Evolutionary conservation across 768 basidiomycete species (phyloP).

Genomic region (Boletus pseudopeckii): DNA sequence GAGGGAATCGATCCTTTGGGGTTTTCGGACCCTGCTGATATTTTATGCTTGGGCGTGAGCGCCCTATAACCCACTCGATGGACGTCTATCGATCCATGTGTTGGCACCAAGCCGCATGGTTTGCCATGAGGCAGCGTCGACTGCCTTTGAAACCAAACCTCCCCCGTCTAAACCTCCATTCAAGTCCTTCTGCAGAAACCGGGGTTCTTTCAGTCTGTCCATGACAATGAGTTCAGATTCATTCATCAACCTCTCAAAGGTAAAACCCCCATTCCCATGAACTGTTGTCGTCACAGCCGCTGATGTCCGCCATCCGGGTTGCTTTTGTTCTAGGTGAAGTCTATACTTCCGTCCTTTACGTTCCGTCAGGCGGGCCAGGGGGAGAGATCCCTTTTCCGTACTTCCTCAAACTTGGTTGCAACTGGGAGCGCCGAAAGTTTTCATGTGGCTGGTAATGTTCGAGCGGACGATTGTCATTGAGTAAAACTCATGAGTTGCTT

Average conservation of each 20-base stretch:
- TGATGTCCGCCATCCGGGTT: slow-evolving; percentile 2
- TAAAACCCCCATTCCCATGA: slow-evolving; percentile 1
- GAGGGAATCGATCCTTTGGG: slow-evolving; percentile 1
- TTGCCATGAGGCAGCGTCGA: slow-evolving; percentile 22
- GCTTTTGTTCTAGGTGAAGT: slow-evolving; percentile 4
- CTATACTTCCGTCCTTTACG: background rate
- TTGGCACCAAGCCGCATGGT: slow-evolving; percentile 14
- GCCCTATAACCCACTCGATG: background rate
- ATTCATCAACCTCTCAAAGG: slow-evolving; percentile 8
- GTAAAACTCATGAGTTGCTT: slow-evolving; percentile 4
- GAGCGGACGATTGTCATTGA: background rate
- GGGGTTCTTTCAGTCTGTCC: background rate
- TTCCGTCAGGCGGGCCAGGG: background rate
- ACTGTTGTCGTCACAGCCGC: background rate
- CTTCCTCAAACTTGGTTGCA: background rate
- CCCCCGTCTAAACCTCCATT: slow-evolving; percentile 3
- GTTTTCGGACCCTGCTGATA: slow-evolving; percentile 5
- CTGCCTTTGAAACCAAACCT: slow-evolving; percentile 1
- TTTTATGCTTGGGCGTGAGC: background rate
- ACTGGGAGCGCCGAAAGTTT: background rate
- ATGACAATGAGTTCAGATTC: slow-evolving; percentile 9
- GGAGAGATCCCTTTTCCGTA: background rate
- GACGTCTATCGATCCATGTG: slow-evolving; percentile 9
- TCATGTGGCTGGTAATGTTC: slow-evolving; percentile 7
- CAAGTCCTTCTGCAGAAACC: slow-evolving; percentile 4